Percentiles rank a stretch among this genome's conserved stretches.
phyloP scores from a whole-genome alignment of 305 asterid genomes.

The Vinca major region DNA sequence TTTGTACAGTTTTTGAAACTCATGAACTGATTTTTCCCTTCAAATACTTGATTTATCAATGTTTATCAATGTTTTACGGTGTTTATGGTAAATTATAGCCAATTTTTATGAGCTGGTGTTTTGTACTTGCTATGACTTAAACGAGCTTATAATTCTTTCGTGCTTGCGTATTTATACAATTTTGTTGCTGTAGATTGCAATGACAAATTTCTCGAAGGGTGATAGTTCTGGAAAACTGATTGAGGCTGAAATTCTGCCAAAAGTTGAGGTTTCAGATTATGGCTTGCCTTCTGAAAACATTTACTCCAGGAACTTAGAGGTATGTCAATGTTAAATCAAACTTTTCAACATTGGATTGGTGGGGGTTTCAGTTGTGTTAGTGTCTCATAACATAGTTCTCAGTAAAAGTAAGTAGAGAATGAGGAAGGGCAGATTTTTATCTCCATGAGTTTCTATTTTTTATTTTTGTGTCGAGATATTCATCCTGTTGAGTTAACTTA shows the following conservation, averaged over 20 bases:
- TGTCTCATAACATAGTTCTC: not conserved
- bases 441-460: not conserved
- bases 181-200: slow-evolving; percentile 33
- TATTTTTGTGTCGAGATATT: not conserved
- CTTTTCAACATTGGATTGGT: not conserved
- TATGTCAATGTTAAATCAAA: slow-evolving; percentile 15
- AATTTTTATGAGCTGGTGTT: not conserved
- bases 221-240: slow-evolving; percentile 32
- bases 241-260: slow-evolving; percentile 35
- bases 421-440: not conserved
- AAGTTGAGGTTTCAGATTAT: slow-evolving; percentile 39
- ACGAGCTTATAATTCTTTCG: not conserved
- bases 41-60: not conserved
- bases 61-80: not conserved
- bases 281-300: slow-evolving; percentile 30
- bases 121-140: not conserved
- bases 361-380: not conserved
- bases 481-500: not conserved
- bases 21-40: not conserved
- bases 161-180: not conserved
- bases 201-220: slow-evolving; percentile 40
- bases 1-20: not conserved
- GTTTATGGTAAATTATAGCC: not conserved
- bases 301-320: slow-evolving; percentile 28
- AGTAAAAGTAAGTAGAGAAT: not conserved